A percentile compares a stretch with the other conserved stretches of the same genome.
Evolutionary conservation across 768 basidiomycete genomes (phyloP).

Genomic region (Kwoniella heveanensis): DNA sequence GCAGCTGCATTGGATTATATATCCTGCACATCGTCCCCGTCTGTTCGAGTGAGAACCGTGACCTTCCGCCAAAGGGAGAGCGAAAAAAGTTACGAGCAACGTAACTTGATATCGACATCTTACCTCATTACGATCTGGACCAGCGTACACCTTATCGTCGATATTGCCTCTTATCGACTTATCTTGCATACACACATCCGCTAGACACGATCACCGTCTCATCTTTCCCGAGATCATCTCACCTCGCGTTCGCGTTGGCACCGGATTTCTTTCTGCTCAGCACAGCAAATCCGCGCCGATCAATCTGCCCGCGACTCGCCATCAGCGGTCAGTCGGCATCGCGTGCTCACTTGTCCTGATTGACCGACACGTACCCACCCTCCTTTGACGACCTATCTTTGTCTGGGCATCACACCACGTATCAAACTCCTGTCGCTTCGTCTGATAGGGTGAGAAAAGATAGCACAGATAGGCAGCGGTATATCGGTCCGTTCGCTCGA

Average conservation of each 20-base stretch:
- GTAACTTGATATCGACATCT: neutral
- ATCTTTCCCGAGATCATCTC: constrained; percentile 7
- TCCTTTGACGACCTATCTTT: too few species aligned
- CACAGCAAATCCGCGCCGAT: neutral
- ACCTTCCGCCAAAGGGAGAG: neutral
- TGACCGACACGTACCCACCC: neutral
- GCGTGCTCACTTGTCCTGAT: neutral
- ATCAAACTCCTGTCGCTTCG: too few species aligned
- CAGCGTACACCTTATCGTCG: neutral
- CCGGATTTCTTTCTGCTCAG: too few species aligned
- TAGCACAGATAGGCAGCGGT: neutral
- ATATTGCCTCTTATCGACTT: neutral
- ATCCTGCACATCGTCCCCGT: neutral
- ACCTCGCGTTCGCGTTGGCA: neutral
- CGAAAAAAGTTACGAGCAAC: neutral
- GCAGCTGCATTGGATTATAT: neutral
- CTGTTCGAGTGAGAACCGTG: neutral
- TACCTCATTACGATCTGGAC: constrained; percentile 11
- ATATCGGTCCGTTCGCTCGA: neutral
- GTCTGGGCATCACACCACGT: neutral
- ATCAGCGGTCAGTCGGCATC: constrained; percentile 14
- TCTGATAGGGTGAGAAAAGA: neutral
- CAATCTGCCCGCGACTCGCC: neutral
- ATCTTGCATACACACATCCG: neutral
- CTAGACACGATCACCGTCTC: neutral